phyloP scores from a whole-genome alignment of 2,329 filamentous ascomycete genomes.

The Hymenoscyphus occultus region DNA sequence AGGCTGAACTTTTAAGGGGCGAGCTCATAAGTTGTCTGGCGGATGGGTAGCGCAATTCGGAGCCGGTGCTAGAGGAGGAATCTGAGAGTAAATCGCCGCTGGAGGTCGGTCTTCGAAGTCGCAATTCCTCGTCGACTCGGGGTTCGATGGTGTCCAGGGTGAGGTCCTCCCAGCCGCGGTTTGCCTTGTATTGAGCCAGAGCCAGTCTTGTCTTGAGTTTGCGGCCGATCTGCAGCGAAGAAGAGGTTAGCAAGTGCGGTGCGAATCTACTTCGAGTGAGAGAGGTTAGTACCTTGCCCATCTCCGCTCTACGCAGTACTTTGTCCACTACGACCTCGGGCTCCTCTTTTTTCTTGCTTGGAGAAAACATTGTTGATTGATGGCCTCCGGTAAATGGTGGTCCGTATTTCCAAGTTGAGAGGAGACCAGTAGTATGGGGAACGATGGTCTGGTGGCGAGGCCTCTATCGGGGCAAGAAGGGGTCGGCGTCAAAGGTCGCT shows the following conservation, averaged over 20 bases:
- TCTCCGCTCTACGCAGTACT: conserved; percentile 69
- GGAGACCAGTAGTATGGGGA: not conserved
- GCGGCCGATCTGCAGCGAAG: conserved; percentile 71
- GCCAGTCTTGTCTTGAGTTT: conserved; percentile 91
- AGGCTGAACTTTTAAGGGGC: conserved; percentile 71
- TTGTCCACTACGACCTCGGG: conserved; percentile 64
- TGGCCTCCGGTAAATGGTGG: not conserved
- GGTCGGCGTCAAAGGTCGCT: conserved; percentile 21
- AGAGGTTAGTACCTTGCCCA: conserved; percentile 61
- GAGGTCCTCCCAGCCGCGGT: conserved; percentile 91
- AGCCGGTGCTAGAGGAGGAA: conserved; percentile 74
- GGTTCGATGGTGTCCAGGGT: conserved; percentile 84
- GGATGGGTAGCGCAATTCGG: conserved; percentile 67
- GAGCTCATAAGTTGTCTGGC: conserved; percentile 66
- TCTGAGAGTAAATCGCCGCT: conserved; percentile 77
- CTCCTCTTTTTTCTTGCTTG: conserved; percentile 56
- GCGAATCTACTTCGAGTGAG: conserved; percentile 21
- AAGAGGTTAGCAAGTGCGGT: conserved; percentile 24
- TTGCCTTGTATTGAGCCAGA: conserved; percentile 94
- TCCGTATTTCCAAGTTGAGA: not conserved
- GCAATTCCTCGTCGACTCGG: conserved; percentile 74
- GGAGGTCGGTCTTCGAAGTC: conserved; percentile 58
- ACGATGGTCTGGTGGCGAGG: conserved; percentile 11
- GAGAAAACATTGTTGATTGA: conserved; percentile 50
- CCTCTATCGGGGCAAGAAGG: conserved; percentile 16